A percentile compares a stretch with the other conserved stretches of the same genome.
Conservation (phyloP, 441 rosid species). For the Eutrema salsugineum region DNA sequence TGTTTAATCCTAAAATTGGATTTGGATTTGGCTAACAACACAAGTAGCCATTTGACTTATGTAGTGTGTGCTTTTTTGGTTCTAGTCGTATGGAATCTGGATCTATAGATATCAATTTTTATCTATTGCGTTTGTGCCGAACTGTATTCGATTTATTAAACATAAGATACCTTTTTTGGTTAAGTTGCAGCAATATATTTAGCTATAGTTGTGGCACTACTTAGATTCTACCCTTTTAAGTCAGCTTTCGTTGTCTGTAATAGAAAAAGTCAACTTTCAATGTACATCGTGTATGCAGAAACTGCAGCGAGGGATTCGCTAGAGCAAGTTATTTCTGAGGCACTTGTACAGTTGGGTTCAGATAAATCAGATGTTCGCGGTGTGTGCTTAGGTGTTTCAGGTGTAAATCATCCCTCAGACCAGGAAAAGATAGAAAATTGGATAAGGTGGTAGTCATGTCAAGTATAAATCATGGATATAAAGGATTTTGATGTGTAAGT, state of each 20-base stretch:
- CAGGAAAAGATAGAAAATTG: slow-evolving; percentile 68
- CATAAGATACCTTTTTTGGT: not conserved
- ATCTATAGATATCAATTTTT: not conserved
- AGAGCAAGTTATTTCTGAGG: slow-evolving; percentile 89
- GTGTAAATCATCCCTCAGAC: slow-evolving; percentile 91
- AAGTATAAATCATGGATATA: not conserved
- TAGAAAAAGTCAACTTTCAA: slow-evolving; percentile 4
- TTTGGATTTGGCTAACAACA: not conserved
- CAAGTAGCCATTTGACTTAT: not conserved
- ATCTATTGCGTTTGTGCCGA: not conserved
- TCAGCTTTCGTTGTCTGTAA: too few species aligned
- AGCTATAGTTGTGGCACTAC: slow-evolving; percentile 12
- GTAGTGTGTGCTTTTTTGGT: not conserved
- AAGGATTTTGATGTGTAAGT: not conserved
- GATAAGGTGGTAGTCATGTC: slow-evolving; percentile 58
- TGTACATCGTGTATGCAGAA: slow-evolving; percentile 45
- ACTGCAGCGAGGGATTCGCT: slow-evolving; percentile 78
- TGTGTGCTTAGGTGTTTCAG: slow-evolving; percentile 94
- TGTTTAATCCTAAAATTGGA: not conserved
- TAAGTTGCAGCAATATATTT: slow-evolving; percentile 4
- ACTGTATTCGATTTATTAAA: too few species aligned
- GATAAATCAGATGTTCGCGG: slow-evolving; percentile 73
- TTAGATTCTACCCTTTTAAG: slow-evolving; percentile 12
- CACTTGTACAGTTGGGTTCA: slow-evolving; percentile 66
- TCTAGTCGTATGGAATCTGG: slow-evolving; percentile 6